Conservation (phyloP, 2,329 filamentous ascomycete genomes). For the Raffaelea albimanens region DNA sequence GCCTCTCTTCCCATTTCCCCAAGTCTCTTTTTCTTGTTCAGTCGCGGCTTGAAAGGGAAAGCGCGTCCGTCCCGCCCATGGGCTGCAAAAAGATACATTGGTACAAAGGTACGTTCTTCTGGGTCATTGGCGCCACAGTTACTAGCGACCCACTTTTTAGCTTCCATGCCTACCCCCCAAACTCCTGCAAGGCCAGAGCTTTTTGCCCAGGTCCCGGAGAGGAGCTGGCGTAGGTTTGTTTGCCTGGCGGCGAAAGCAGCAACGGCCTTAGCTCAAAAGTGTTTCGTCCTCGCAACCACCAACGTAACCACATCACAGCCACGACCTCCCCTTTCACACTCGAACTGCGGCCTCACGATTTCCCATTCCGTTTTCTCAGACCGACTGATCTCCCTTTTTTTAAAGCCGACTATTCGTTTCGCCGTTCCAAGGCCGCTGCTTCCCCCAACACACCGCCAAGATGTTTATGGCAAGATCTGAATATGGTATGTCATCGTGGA, state of each 20-base stretch:
- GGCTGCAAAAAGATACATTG: not conserved
- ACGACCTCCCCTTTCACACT: not conserved
- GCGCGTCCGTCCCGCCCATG: slow-evolving; percentile 8
- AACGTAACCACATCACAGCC: too few species aligned
- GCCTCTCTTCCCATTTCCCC: too few species aligned
- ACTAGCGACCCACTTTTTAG: not conserved
- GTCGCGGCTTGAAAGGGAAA: slow-evolving; percentile 9
- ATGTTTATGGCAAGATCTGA: slow-evolving; percentile 99
- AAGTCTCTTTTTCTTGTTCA: not conserved
- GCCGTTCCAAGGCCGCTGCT: slow-evolving; percentile 6
- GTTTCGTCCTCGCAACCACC: too few species aligned
- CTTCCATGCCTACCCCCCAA: too few species aligned
- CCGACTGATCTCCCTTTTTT: too few species aligned
- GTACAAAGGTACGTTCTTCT: not conserved
- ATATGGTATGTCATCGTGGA: slow-evolving; percentile 62
- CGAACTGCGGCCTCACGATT: not conserved
- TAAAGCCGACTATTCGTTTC: not conserved
- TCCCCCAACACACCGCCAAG: slow-evolving; percentile 36
- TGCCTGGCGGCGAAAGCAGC: slow-evolving; percentile 17
- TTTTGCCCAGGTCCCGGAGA: slow-evolving; percentile 8
- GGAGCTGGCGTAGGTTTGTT: slow-evolving; percentile 17
- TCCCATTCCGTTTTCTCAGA: too few species aligned
- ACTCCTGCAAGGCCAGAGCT: not conserved
- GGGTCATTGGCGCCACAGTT: not conserved
- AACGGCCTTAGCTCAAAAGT: not conserved